phyloP scores from a whole-genome alignment of 1,284 basidiomycete species.

The Baeospora myosura region DNA sequence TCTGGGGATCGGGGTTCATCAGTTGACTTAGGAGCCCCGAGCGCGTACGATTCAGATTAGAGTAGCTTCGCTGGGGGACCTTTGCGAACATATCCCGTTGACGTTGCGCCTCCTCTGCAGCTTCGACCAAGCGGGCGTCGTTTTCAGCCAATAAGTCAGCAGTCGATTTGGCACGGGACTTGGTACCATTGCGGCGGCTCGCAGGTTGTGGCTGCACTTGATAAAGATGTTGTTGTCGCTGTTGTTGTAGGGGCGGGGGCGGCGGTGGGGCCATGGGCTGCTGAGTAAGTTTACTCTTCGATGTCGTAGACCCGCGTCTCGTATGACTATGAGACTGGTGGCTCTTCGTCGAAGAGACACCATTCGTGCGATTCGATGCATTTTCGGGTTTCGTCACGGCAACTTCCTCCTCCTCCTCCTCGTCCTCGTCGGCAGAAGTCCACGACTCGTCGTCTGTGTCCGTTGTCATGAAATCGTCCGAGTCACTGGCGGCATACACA shows the following conservation, averaged over 20 bases:
- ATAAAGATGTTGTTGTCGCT: neutral
- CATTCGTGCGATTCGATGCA: neutral
- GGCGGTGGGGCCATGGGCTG: neutral
- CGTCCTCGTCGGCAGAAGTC: neutral
- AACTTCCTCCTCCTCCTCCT: neutral
- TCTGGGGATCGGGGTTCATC: slow-evolving; percentile 59
- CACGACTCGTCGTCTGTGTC: neutral
- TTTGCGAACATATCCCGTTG: slow-evolving; percentile 75
- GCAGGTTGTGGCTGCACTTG: neutral
- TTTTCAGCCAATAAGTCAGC: too few species aligned
- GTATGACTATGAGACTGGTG: neutral
- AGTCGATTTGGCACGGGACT: neutral
- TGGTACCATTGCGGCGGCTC: neutral
- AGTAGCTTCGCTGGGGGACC: slow-evolving; percentile 59
- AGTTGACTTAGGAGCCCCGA: slow-evolving; percentile 60
- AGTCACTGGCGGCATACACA: too few species aligned
- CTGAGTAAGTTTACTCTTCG: neutral
- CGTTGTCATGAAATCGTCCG: too few species aligned
- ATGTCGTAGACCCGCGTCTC: neutral
- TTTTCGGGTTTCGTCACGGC: neutral
- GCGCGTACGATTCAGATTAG: slow-evolving; percentile 45
- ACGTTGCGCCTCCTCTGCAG: slow-evolving; percentile 56
- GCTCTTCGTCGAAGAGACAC: neutral
- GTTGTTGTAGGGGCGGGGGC: neutral
- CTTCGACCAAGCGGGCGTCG: slow-evolving; percentile 19